phyloP scores from a whole-genome alignment of 371 early-diverging fungal species.

The Lichtheimia ramosa region DNA sequence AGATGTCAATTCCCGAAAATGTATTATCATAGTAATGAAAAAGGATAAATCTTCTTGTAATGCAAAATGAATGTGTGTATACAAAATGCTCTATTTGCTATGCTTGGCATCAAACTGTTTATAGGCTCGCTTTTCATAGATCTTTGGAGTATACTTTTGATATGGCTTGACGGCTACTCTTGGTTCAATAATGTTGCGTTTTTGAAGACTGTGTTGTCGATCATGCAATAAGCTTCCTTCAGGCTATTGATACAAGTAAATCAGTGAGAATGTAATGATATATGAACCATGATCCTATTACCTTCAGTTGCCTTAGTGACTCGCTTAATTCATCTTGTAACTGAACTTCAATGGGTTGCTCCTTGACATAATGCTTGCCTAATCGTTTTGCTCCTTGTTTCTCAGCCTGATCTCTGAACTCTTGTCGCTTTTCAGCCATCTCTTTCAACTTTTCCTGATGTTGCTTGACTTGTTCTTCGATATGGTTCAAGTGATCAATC shows the following conservation, averaged over 20 bases:
- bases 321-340: conserved; percentile 61
- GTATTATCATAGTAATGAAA: no score
- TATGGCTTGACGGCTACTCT: conserved; percentile 56
- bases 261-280: not conserved
- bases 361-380: conserved; percentile 48
- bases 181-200: conserved; percentile 88
- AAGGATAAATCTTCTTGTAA: no score
- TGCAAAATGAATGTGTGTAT: no score
- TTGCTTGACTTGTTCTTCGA: conserved; percentile 44
- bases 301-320: conserved; percentile 57
- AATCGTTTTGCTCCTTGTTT: conserved; percentile 50
- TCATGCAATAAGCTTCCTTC: conserved; percentile 87
- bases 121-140: conserved; percentile 59
- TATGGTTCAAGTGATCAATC: conserved; percentile 52
- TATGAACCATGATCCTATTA: conserved; percentile 8
- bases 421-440: conserved; percentile 42
- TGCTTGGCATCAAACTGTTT: conserved; percentile 36
- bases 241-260: conserved; percentile 52
- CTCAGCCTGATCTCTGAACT: conserved; percentile 37
- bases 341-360: conserved; percentile 55
- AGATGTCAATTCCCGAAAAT: no score
- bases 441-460: conserved; percentile 36
- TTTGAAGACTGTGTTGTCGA: conserved; percentile 78
- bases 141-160: conserved; percentile 46
- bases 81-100: not conserved